A percentile compares a stretch with the other conserved stretches of the same genome.
These are phyloP conservation scores for Fusarium nanum DNA, from an alignment of 2,329 filamentous ascomycete genomes.

Conservation along the genomic window DNA sequence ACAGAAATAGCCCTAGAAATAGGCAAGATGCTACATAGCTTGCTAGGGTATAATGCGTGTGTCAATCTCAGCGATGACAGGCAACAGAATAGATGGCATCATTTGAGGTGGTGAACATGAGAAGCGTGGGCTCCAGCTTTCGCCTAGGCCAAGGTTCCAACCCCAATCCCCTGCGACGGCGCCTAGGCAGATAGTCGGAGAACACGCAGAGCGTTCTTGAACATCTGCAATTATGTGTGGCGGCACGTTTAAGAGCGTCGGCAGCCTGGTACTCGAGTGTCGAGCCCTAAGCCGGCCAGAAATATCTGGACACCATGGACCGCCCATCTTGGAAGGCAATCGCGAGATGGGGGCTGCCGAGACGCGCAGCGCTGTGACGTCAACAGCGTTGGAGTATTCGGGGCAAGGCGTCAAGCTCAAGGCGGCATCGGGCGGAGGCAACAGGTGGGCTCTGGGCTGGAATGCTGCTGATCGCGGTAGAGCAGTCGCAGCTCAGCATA, in stretches of 20 bases:
- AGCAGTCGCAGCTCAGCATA: background rate
- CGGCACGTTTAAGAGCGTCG: background rate
- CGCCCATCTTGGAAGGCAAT: background rate
- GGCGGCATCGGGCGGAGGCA: no score
- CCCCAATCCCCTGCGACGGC: background rate
- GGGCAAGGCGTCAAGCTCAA: background rate
- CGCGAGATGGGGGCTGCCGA: background rate
- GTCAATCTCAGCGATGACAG: background rate
- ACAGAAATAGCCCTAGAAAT: background rate
- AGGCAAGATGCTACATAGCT: background rate
- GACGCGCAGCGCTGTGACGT: background rate
- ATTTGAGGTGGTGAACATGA: background rate
- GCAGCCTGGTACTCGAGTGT: background rate
- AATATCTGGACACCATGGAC: background rate
- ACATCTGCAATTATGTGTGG: background rate
- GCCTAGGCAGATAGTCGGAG: background rate
- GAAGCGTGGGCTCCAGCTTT: background rate
- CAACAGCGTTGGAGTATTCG: background rate
- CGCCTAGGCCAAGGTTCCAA: background rate
- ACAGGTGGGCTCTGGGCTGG: no score
- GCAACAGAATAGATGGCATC: background rate
- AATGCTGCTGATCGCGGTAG: no score
- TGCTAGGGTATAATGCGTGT: background rate
- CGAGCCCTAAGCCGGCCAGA: no score
- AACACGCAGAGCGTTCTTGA: background rate